Evolutionary conservation across 352 stramenopile genomes (phyloP), one percentile per base, ranked within the genome.

Genomic region (Phytophthora parvispora): DNA sequence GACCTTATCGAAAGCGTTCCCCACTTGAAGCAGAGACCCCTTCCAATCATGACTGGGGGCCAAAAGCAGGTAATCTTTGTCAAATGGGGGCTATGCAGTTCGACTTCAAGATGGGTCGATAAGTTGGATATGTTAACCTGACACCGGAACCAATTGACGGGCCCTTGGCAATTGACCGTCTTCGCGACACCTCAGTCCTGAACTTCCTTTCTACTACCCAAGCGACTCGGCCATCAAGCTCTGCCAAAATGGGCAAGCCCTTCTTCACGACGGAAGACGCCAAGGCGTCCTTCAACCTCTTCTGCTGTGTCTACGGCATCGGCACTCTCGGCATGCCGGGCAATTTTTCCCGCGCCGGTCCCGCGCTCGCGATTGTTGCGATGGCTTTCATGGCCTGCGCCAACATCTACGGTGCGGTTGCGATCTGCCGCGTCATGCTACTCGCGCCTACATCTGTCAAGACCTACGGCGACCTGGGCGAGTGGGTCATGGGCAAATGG

Each of bases 251-350:
- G 32, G 32, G 32, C 32, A 40, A 40, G 9, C 32, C 32, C 32
- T 40, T 40, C 32, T 40, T 40, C 32, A 40, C 32, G 12, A 40
- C 18, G 32, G 32, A 40, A 15, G 32, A 40, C 10, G 32, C 32
- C 32, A 40, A 40, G 32, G 32, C 32, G 12, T 22, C 32, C 32
- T 40, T 40, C 32, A n/a, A n/a, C n/a, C n/a, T n/a, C n/a, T n/a
- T n/a, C n/a, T 40, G 32, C 32, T 40, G 32, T 15, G 32, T 40
- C 32, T 40, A 40, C 32, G 32, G 32, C 32, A 40, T 40, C 1
- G 47, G 25, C n/a, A 53, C 47, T 7, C 47, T 53, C 24, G 47
- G 47, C 6, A 53, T 53, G 47, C 47, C 47, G 4, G 47, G 47
- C 0, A 53, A 53, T 25, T 53, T 53, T 16, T 53, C 47, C 8